Conservation (phyloP, 495 filamentous ascomycete species). For the Xylaria palmicola region DNA sequence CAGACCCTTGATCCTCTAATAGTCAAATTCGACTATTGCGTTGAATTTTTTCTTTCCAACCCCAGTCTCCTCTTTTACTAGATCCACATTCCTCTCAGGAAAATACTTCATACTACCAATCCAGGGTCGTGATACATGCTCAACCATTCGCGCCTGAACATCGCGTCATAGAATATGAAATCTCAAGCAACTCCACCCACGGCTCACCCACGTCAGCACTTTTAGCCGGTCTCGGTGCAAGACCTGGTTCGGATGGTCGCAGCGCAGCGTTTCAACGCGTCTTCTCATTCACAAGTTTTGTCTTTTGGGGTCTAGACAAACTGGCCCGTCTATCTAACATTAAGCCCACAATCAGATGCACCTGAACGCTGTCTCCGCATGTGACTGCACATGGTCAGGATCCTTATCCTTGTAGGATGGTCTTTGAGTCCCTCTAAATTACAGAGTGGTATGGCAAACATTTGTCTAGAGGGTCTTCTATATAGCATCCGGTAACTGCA, state of each 20-base stretch:
- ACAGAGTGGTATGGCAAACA: background rate
- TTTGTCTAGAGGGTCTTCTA: background rate
- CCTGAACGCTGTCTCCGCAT: background rate
- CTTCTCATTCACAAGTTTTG: background rate
- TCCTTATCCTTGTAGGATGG: background rate
- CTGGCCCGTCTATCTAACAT: background rate
- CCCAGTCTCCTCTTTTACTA: background rate
- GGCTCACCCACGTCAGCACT: conserved; percentile 15
- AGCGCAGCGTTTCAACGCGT: conserved; percentile 18
- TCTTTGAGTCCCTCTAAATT: background rate
- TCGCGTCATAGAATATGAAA: background rate
- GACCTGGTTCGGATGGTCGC: conserved; percentile 16
- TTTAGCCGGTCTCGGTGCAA: conserved; percentile 17
- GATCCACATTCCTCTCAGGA: conserved; percentile 13
- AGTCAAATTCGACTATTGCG: background rate
- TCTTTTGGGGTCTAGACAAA: background rate
- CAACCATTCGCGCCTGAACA: background rate
- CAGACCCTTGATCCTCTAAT: background rate
- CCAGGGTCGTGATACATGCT: background rate
- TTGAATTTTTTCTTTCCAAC: background rate
- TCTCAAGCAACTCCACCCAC: background rate
- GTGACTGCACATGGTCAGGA: conserved; percentile 3
- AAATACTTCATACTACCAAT: background rate
- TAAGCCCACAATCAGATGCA: conserved; percentile 5
- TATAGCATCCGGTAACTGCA: background rate